Evolutionary conservation across 2,329 filamentous ascomycete genomes (phyloP).

Genomic region (Stagonosporopsis chrysanthemi): DNA sequence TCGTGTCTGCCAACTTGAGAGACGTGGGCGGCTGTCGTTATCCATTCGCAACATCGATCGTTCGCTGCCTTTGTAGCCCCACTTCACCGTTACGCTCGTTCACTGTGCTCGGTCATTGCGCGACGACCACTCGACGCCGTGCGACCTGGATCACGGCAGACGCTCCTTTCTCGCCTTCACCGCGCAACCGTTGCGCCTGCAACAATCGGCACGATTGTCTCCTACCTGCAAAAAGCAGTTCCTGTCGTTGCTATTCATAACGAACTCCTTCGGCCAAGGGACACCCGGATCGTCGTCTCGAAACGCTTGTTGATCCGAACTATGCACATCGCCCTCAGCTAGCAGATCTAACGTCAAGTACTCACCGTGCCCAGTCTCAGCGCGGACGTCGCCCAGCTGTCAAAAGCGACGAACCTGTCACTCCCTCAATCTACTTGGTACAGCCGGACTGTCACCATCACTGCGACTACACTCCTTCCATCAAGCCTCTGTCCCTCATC

Average conservation of each 20-base stretch:
- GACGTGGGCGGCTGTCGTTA: constrained; percentile 2
- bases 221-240: not conserved
- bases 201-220: not conserved
- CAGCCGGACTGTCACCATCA: constrained; percentile 51
- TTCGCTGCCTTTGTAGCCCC: not conserved
- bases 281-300: constrained; percentile 37
- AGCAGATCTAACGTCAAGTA: constrained; percentile 25
- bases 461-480: constrained; percentile 24
- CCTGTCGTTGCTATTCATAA: constrained; percentile 26
- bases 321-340: constrained; percentile 40
- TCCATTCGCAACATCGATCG: not conserved
- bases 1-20: no score
- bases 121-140: constrained; percentile 21
- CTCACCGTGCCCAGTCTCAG: constrained; percentile 22
- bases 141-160: constrained; percentile 31
- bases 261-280: constrained; percentile 21
- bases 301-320: constrained; percentile 42
- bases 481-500: constrained; percentile 6
- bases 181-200: constrained; percentile 4
- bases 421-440: constrained; percentile 37
- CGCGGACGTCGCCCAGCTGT: constrained; percentile 26
- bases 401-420: constrained; percentile 36
- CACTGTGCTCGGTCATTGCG: constrained; percentile 14
- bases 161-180: constrained; percentile 37
- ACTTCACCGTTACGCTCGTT: not conserved